A percentile compares a stretch with the other conserved stretches of the same genome.
phyloP scores from a whole-genome alignment of 2,329 filamentous ascomycete genomes.

The Coniochaeta hoffmannii region DNA sequence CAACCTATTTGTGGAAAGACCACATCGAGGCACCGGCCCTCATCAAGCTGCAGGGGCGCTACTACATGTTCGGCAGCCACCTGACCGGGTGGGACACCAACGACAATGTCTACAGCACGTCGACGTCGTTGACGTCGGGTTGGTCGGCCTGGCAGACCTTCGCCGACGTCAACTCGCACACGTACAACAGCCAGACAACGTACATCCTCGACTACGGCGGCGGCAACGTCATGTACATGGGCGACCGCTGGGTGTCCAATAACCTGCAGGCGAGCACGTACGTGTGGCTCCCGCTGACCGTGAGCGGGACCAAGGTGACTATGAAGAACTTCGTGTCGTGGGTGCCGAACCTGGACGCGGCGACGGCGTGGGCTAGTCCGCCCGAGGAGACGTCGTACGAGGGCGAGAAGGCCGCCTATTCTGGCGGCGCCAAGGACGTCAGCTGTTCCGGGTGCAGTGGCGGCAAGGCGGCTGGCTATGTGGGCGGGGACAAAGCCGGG shows the following conservation, averaged over 20 bases:
- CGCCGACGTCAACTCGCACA: conserved; percentile 34
- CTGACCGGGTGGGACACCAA: conserved; percentile 37
- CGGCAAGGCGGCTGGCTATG: conserved; percentile 41
- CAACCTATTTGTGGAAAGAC: conserved; percentile 20
- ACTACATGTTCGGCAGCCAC: conserved; percentile 47
- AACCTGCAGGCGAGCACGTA: conserved; percentile 49
- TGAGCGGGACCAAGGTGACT: conserved; percentile 43
- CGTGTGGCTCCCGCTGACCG: conserved; percentile 55
- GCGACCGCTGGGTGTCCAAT: conserved; percentile 46
- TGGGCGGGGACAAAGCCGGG: conserved; percentile 40
- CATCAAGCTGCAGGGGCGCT: conserved; percentile 41
- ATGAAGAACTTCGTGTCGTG: conserved; percentile 49
- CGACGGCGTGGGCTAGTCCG: conserved; percentile 24
- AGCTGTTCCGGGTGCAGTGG: conserved; percentile 47
- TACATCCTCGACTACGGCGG: conserved; percentile 30
- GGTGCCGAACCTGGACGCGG: conserved; percentile 25
- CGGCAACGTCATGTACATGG: conserved; percentile 38
- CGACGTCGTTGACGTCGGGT: conserved; percentile 40
- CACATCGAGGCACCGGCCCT: conserved; percentile 45
- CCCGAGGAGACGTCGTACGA: conserved; percentile 40
- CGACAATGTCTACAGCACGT: conserved; percentile 40
- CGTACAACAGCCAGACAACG: conserved; percentile 43
- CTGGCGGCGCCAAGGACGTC: conserved; percentile 35
- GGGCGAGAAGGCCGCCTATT: conserved; percentile 39
- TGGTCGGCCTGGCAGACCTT: conserved; percentile 45